A percentile compares a stretch with the other conserved stretches of the same genome.
phyloP scores from a whole-genome alignment of 805 yeast species.

The Yueomyces sinensis region DNA sequence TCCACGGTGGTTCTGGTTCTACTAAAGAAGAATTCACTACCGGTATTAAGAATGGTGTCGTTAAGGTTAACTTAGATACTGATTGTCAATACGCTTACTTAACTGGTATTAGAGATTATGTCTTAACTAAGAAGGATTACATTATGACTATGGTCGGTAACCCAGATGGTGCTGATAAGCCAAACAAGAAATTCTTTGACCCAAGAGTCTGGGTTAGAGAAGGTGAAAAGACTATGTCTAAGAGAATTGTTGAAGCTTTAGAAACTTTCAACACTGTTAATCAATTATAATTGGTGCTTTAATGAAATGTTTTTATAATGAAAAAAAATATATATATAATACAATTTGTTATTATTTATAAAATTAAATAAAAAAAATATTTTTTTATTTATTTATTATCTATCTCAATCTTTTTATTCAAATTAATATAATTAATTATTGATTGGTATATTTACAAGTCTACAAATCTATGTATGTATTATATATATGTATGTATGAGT shows the following conservation, averaged over 20 bases:
- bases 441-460: too few relatives aligned
- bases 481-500: too few relatives aligned
- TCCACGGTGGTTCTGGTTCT: constrained; percentile 99
- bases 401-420: too few relatives aligned
- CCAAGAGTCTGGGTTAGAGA: constrained; percentile 99
- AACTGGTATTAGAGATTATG: constrained; percentile 93
- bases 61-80: constrained; percentile 97
- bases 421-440: too few relatives aligned
- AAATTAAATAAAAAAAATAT: too few relatives aligned
- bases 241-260: constrained; percentile 75
- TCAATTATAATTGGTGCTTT: constrained; percentile 37
- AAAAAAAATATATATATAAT: too few relatives aligned
- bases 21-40: constrained; percentile 80
- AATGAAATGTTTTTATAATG: too few relatives aligned
- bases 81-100: constrained; percentile 98
- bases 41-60: constrained; percentile 89
- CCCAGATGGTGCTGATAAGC: constrained; percentile 99
- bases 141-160: constrained; percentile 81
- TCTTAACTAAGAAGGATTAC: constrained; percentile 93
- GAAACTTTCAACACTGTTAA: constrained; percentile 70
- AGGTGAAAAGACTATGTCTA: constrained; percentile 97
- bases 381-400: too few relatives aligned
- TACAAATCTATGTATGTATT: too few relatives aligned
- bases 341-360: too few relatives aligned
- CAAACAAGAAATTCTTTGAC: constrained; percentile 99